Evolutionary conservation across 768 basidiomycete genomes (phyloP).

Genomic region (Russula sp.): DNA sequence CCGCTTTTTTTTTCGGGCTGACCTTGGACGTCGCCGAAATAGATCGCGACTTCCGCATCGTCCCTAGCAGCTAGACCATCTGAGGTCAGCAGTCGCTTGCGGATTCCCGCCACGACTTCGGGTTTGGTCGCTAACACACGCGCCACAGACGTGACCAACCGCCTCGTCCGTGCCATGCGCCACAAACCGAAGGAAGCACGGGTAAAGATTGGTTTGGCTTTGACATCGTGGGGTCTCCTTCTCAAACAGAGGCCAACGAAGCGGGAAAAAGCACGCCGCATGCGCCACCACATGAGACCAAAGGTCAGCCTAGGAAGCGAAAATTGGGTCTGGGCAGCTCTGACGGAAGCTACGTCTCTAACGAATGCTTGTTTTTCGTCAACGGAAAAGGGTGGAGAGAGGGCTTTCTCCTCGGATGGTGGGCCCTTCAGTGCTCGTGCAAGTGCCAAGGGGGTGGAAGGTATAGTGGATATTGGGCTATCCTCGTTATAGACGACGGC

Average conservation of each 20-base stretch:
- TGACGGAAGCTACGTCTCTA: constrained; percentile 14
- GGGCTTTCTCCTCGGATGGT: not conserved
- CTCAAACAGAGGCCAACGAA: not conserved
- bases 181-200: constrained; percentile 48
- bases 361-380: constrained; percentile 8
- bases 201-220: constrained; percentile 21
- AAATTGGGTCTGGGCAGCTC: constrained; percentile 21
- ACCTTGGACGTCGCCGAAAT: constrained; percentile 93
- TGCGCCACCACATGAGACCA: constrained; percentile 34
- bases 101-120: constrained; percentile 73
- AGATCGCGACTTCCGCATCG: constrained; percentile 70
- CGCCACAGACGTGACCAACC: constrained; percentile 71
- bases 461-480: not conserved
- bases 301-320: constrained; percentile 27
- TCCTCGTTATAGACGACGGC: constrained; percentile 48
- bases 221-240: not conserved
- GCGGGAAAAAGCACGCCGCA: constrained; percentile 31
- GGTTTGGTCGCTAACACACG: constrained; percentile 74
- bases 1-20: not conserved
- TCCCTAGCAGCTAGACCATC: constrained; percentile 37
- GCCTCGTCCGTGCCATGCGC: constrained; percentile 73
- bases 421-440: not conserved
- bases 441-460: not conserved
- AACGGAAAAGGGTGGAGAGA: not conserved
- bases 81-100: constrained; percentile 58